Evolutionary conservation across 169 alveolate species (phyloP).

Genomic region (Fabrea salina): DNA sequence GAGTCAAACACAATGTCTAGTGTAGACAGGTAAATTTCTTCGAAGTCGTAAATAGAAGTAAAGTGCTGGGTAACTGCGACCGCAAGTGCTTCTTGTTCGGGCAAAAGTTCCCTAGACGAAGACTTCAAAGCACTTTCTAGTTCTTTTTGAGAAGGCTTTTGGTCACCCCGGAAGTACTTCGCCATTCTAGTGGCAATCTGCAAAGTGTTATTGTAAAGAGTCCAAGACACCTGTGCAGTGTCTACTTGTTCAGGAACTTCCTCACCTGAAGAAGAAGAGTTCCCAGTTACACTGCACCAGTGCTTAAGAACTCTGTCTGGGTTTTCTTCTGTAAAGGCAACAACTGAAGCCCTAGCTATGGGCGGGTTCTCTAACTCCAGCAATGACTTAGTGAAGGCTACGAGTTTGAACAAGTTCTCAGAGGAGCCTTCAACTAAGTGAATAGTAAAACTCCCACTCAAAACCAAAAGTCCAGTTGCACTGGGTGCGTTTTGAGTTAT

Average conservation of each 20-base stretch:
- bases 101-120: conserved; percentile 2
- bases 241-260: neutral
- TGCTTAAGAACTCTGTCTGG: conserved; percentile 5
- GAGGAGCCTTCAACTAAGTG: conserved; percentile 11
- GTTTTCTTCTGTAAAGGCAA: conserved; percentile 28
- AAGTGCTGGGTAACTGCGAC: neutral
- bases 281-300: neutral
- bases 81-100: neutral
- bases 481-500: neutral
- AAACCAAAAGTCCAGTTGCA: neutral
- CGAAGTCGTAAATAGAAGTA: neutral
- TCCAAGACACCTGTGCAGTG: neutral
- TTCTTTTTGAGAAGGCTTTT: neutral
- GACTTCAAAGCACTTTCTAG: neutral
- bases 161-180: neutral
- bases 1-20: conserved; percentile 26
- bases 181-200: neutral
- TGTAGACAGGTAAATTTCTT: neutral
- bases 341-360: neutral
- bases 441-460: neutral
- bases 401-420: neutral
- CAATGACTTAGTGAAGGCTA: neutral
- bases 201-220: neutral
- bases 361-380: neutral
- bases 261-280: conserved; percentile 4